These are phyloP conservation scores for Raphanus raphanistrum DNA, from an alignment of 345 rosid genomes.

Conservation along the genomic window DNA sequence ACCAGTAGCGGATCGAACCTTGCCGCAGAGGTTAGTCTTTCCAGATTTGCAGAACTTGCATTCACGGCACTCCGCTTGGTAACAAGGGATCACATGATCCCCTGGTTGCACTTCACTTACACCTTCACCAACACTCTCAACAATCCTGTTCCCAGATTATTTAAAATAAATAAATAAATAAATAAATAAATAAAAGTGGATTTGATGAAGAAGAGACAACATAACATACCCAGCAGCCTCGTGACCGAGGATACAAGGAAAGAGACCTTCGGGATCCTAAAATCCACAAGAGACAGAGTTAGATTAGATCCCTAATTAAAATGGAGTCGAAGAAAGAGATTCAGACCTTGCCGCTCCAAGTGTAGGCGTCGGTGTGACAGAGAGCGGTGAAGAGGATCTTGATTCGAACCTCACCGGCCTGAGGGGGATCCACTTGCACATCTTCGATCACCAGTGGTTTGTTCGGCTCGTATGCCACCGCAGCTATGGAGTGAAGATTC, in stretches of 20 bases:
- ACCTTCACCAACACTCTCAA: conserved; percentile 99
- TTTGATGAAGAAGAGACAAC: no score
- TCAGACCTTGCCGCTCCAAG: conserved; percentile 98
- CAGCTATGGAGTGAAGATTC: conserved; percentile 48
- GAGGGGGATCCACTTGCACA: conserved; percentile 94
- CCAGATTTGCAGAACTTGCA: conserved; percentile 99
- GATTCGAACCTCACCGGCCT: conserved; percentile 94
- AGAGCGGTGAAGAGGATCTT: conserved; percentile 88
- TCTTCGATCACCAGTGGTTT: conserved; percentile 85
- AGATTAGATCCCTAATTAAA: background rate
- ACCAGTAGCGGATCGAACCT: conserved; percentile 91
- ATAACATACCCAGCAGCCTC: conserved; percentile 99
- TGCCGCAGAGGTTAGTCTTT: conserved; percentile 96
- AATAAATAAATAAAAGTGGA: no score
- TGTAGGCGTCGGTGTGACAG: conserved; percentile 97
- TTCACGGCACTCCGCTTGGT: conserved; percentile 96
- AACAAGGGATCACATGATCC: conserved; percentile 96
- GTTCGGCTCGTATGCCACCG: conserved; percentile 96
- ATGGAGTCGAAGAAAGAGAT: background rate
- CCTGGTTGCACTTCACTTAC: conserved; percentile 89
- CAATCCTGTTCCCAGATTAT: conserved; percentile 48
- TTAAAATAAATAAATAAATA: no score
- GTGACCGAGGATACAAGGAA: conserved; percentile 96
- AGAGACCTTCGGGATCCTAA: conserved; percentile 95
- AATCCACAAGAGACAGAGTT: background rate